A percentile compares a stretch with the other conserved stretches of the same genome.
Evolutionary conservation across 2,329 filamentous ascomycete genomes (phyloP).

Genomic region (Beauveria varroae): DNA sequence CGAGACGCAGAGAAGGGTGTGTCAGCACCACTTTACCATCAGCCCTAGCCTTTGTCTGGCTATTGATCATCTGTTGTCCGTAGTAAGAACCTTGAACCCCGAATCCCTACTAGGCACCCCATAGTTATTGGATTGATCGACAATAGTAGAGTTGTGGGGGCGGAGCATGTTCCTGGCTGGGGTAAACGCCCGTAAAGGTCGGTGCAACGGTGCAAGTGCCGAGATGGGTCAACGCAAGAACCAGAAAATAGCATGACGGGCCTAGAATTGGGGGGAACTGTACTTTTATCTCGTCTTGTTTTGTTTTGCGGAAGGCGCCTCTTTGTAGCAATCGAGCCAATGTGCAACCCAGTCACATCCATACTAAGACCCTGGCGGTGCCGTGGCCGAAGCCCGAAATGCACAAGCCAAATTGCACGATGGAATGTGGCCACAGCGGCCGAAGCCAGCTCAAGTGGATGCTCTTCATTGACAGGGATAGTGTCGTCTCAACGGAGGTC

Average conservation of each 20-base stretch:
- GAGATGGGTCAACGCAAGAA: not conserved
- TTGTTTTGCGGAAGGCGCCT: too few relatives aligned
- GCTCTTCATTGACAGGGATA: not conserved
- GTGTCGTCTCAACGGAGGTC: not conserved
- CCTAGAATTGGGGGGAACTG: not conserved
- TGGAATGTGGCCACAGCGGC: not conserved
- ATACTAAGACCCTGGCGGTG: not conserved
- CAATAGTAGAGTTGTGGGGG: not conserved
- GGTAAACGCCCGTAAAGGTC: slow-evolving; percentile 2
- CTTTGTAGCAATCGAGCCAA: too few relatives aligned
- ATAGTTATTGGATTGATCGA: not conserved
- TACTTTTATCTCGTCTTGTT: too few relatives aligned
- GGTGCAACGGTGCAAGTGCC: not conserved
- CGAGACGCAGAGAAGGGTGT: too few relatives aligned
- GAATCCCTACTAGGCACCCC: not conserved
- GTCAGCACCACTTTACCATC: not conserved
- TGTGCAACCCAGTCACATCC: too few relatives aligned
- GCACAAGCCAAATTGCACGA: not conserved
- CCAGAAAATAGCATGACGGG: not conserved
- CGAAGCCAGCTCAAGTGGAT: not conserved
- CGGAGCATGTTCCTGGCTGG: slow-evolving; percentile 8
- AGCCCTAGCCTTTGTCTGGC: not conserved
- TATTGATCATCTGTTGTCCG: not conserved
- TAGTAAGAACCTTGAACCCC: not conserved
- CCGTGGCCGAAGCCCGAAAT: not conserved